Evolutionary conservation across 768 basidiomycete species (phyloP), one percentile per base, ranked within the genome.

Genomic region (Lentinula sp.): DNA sequence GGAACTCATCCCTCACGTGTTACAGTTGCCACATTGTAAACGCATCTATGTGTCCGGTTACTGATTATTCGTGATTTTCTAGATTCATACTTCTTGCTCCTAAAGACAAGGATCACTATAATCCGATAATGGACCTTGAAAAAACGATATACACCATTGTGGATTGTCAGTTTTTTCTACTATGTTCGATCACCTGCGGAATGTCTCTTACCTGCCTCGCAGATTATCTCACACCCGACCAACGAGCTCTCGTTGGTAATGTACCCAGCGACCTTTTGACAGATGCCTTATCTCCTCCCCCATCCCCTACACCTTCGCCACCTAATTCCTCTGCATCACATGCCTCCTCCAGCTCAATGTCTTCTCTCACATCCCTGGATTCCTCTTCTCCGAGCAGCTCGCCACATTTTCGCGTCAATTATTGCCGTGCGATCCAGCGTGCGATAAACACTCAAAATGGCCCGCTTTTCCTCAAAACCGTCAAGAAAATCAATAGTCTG

Each of bases 81-180:
- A 92, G 90, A 70, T 93, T 85, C 74, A 80, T 89, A 63, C 79
- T 93, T 62, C 80, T 93, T 57, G 84, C 80, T 48, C 92, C 92
- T 34, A 90, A 86, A 67, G 91, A 94, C 76, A 85, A 85, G 65
- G 91, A 94, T 66, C 89, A 93, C 65, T 94, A 93, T 72, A 88
- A 90, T 69, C 92, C 92, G 13, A 87, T 94, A 60, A 81, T 87
- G 78, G 89, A 89, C 68, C 75, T 94, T 37, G 88, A 91, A 74
- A 78, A 80, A 62, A 81, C 86, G 10, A 72, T 94, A 32, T 80
- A 86, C 70, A 84, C 84, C 53, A 91, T 93, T 50, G 73, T 92
- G 61, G 82, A 89, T 73, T 81, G 89, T 89, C 61, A 35, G 83
- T 69, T n/a, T 35, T 37, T 35, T 15, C 46, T 18, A 40, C 31